phyloP scores from a whole-genome alignment of 257 asterid species.

The Petunia axillaris region DNA sequence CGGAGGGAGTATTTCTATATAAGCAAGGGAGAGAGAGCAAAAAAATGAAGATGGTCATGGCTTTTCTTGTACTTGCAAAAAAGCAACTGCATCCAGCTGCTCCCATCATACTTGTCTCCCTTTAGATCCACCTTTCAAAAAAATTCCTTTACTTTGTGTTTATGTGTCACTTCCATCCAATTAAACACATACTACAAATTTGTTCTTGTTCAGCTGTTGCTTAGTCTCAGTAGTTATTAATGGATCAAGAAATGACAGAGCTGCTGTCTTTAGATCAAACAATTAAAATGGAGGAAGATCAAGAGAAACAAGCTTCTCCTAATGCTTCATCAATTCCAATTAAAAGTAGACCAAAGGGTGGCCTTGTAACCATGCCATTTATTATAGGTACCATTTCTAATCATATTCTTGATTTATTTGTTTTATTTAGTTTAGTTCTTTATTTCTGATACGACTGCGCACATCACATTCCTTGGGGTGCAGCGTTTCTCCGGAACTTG shows the following conservation, averaged over 20 bases:
- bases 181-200: too few species aligned
- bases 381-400: constrained; percentile 49
- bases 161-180: too few species aligned
- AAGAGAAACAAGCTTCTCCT: neutral
- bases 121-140: neutral
- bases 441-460: too few species aligned
- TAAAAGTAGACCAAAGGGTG: constrained; percentile 47
- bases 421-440: neutral
- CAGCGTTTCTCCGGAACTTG: too few species aligned
- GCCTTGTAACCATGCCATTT: constrained; percentile 70
- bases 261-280: neutral
- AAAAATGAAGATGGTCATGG: neutral
- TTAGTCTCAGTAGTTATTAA: neutral
- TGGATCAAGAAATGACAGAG: constrained; percentile 18
- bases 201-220: neutral
- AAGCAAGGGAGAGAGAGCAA: neutral
- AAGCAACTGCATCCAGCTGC: neutral
- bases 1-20: too few species aligned
- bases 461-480: too few species aligned
- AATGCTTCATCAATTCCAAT: constrained; percentile 18
- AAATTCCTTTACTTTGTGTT: neutral
- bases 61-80: neutral
- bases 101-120: constrained; percentile 14
- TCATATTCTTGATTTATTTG: too few species aligned
- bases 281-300: constrained; percentile 19